Evolutionary conservation across 805 yeast genomes (phyloP).

Genomic region (Ogataea paradorogensis): DNA sequence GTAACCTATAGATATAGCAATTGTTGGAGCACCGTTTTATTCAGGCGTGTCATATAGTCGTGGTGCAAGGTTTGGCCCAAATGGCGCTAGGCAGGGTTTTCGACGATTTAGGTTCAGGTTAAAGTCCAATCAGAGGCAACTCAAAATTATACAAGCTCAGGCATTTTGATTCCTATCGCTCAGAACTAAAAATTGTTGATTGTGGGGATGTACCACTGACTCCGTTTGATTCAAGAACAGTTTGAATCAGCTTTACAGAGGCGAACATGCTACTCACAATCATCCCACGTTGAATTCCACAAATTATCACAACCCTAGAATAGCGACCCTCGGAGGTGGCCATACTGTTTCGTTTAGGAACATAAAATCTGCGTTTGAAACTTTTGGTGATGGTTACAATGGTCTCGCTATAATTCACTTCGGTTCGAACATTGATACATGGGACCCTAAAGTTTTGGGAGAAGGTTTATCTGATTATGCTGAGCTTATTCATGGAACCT

Average conservation of each 20-base stretch:
- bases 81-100: constrained; percentile 42
- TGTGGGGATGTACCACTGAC: constrained; percentile 63
- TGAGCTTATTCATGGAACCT: constrained; percentile 61
- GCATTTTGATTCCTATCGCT: constrained; percentile 42
- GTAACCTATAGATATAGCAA: constrained; percentile 47
- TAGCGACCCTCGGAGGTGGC: constrained; percentile 57
- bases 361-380: constrained; percentile 45
- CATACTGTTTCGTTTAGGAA: constrained; percentile 53
- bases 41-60: constrained; percentile 55
- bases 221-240: constrained; percentile 57
- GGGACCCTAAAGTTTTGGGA: constrained; percentile 62
- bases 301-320: constrained; percentile 27
- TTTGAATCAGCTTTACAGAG: constrained; percentile 56
- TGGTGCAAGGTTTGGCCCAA: constrained; percentile 61
- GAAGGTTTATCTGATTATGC: constrained; percentile 61
- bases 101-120: constrained; percentile 44
- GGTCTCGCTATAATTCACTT: constrained; percentile 50
- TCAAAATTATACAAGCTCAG: constrained; percentile 34
- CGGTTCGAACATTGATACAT: constrained; percentile 66
- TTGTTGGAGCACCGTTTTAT: constrained; percentile 45
- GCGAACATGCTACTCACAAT: constrained; percentile 45
- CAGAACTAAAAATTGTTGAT: constrained; percentile 42
- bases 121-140: constrained; percentile 39
- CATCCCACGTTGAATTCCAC: constrained; percentile 29
- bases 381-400: constrained; percentile 39